Evolutionary conservation across 768 basidiomycete species (phyloP), one percentile per base, ranked within the genome.

Genomic region (Psilocybe sp.): DNA sequence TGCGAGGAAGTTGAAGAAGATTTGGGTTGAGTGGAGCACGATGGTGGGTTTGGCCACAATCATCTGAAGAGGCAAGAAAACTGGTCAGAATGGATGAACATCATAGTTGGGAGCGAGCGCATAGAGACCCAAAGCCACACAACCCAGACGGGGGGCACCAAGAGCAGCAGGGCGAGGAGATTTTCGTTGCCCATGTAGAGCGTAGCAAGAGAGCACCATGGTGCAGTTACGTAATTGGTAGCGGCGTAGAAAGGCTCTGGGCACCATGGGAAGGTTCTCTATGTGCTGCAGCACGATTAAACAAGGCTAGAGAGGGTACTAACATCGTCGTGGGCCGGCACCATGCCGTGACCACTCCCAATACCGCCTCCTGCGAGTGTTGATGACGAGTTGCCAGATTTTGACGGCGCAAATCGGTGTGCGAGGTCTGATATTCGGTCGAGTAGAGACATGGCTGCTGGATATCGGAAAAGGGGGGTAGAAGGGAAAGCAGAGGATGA

Each of bases 1-100:
- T 11, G 91, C 82, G 40, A 98, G 78, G 63, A 98, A 97, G 65
- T 88, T 86, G 82, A 96, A 93, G 76, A 98, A 94, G 47, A 83
- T 78, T 73, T 96, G 89, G 2, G 80, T 83, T 28, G 80, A 65
- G 64, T 89, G 83, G 63, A 85, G 84, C 48, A 91, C 76, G 62
- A 92, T 88, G 53, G 84, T 76, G 6, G 88, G 85, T 72, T 91
- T 92, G 18, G 89, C 85, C 40, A 92, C 82, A 58, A 92, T 92
- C 88, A 92, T 89, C 91, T 92, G 31, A 44, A 44, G 38, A 40
- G 40, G 47, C 39, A 43, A 42, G 33, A 44, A 49, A 41, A 55
- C 47, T 19, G 47, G 53, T 54, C 31, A 59, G 48, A 43, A 43
- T 37, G 41, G 52, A 47, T 42, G 42, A 28, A 47, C 20, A 13